Base-by-base conservation (phyloP, 305 asterid species). In the Fraxinus baroniana region DNA sequence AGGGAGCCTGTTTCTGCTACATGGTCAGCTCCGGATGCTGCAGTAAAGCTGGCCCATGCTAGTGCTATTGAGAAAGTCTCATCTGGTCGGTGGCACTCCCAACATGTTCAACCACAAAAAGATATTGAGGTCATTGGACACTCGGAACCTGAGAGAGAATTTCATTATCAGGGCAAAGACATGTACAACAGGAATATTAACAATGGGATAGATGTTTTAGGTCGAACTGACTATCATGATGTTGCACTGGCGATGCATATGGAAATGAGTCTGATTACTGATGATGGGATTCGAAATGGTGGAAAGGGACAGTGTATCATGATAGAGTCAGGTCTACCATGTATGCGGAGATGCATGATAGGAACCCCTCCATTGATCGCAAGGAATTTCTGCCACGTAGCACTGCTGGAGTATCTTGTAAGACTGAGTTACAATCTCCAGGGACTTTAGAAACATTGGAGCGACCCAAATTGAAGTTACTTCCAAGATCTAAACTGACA, bases 1-100 rank as follows among this genome's bases (percentile, higher is more conserved):
- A 92, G 87, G 88, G 98, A 94, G 80, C 82, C 92, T 73, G 87
- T 84, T 81, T 82, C 92, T 80, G 87, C 93, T 82, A 83, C 91
- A 33, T 88, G 92, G 92, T 93, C 97, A 72, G 93, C 91, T 84
- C 93, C 94, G 6, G 97, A 91, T 79, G 91, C 94, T 80, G 97
- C 87, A 78, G 82, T 90, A 0, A 95, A 94, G 88, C 78, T 95
- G 87, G 98, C 95, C 46, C 94, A 93, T 85, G 99, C 98, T 81
- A 95, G 98, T 82, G 98, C 98, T 28, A 95, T 95, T 8, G 97
- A 92, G 89, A 93, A 94, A 90, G 90, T 93, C 85, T 91, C 95
- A 35, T 92, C 97, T 70, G 99, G 98, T 79, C 88, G 98, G 84
- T 95, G 99, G 99, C 94, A 87, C 86, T 89, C 97, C 60, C 95